Percentiles rank a stretch among this genome's conserved stretches.
Evolutionary conservation across 2,329 filamentous ascomycete species (phyloP).

Genomic region (Talaromyces sp.): DNA sequence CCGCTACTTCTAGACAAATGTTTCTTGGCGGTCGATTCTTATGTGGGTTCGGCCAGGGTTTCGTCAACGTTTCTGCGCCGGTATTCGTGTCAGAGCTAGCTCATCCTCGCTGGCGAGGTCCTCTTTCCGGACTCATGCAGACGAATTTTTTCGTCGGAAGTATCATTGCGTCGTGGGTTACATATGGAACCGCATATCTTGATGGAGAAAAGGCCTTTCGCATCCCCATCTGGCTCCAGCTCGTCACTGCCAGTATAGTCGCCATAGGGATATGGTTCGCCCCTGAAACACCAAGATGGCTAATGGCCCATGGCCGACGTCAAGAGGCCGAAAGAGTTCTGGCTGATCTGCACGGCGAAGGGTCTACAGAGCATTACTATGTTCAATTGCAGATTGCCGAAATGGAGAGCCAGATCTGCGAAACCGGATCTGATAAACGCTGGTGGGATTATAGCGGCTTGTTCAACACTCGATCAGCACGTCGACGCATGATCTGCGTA

Average conservation of each 20-base stretch:
- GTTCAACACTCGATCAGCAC: conserved; percentile 27
- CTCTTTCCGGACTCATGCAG: conserved; percentile 15
- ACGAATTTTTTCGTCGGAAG: conserved; percentile 15
- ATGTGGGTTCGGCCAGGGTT: conserved; percentile 15
- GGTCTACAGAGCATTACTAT: not conserved
- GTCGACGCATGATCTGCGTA: conserved; percentile 37
- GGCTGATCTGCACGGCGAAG: conserved; percentile 10
- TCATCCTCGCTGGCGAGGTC: conserved; percentile 17
- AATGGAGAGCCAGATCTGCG: conserved; percentile 14
- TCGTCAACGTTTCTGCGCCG: conserved; percentile 13
- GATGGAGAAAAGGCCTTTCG: conserved; percentile 15
- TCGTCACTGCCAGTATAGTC: conserved; percentile 11
- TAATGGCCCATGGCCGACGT: conserved; percentile 14
- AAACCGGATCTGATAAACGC: conserved; percentile 12
- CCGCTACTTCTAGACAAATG: conserved; percentile 9
- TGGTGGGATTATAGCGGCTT: conserved; percentile 19
- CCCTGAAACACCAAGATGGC: conserved; percentile 15
- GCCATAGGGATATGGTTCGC: conserved; percentile 15
- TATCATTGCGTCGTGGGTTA: conserved; percentile 16
- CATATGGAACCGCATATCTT: conserved; percentile 15
- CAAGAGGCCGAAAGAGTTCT: conserved; percentile 14
- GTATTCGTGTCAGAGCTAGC: conserved; percentile 15
- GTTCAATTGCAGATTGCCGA: conserved; percentile 13
- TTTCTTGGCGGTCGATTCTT: conserved; percentile 16
- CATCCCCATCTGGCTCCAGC: conserved; percentile 16